These are phyloP conservation scores for Obelidium mucronatum DNA, from an alignment of 192 early-diverging fungal species.

Conservation along the genomic window DNA sequence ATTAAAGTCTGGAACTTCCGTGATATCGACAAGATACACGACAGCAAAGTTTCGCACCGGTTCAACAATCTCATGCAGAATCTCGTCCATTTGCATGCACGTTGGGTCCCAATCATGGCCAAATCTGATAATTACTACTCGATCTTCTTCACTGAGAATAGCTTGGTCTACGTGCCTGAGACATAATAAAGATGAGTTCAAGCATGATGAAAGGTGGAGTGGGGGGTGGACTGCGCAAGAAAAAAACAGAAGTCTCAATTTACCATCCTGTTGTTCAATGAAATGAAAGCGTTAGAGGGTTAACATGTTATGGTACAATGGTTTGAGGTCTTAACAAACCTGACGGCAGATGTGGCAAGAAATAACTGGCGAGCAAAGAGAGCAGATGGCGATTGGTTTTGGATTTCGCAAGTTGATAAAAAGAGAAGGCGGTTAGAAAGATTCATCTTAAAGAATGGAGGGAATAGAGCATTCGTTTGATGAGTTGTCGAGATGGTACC, in stretches of 20 bases:
- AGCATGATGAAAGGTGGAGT: constrained; percentile 49
- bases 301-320: neutral
- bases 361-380: no score
- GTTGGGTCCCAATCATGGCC: constrained; percentile 95
- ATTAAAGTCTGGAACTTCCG: constrained; percentile 84
- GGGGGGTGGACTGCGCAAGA: constrained; percentile 4
- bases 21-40: constrained; percentile 95
- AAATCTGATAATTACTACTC: constrained; percentile 96
- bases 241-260: neutral
- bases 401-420: no score
- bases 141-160: constrained; percentile 96
- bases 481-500: no score
- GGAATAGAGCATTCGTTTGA: no score
- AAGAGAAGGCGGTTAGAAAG: no score
- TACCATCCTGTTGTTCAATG: constrained; percentile 8
- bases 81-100: constrained; percentile 99
- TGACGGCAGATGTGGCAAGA: constrained; percentile 62
- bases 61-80: constrained; percentile 90
- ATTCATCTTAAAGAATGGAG: no score
- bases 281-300: neutral
- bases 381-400: no score
- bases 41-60: constrained; percentile 99
- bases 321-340: constrained; percentile 30
- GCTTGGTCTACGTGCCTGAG: constrained; percentile 99
- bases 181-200: no score